phyloP scores from a whole-genome alignment of 1,284 basidiomycete species.

The Irpex rosettiformis region DNA sequence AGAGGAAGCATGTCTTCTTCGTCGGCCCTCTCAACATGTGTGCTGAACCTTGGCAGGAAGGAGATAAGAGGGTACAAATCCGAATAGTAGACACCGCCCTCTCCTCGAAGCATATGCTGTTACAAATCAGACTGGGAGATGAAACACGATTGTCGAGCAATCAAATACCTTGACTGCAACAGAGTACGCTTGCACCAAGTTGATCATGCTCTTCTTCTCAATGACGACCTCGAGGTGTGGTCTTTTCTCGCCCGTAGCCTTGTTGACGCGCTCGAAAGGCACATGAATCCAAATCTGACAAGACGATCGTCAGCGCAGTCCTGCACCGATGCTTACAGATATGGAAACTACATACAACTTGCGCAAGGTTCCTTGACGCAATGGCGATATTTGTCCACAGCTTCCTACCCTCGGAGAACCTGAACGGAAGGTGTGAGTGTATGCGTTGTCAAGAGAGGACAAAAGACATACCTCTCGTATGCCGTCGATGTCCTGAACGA shows the following conservation, averaged over 20 bases:
- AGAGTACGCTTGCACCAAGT: constrained; percentile 63
- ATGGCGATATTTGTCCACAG: constrained; percentile 60
- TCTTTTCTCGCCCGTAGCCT: constrained; percentile 30
- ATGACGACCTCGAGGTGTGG: constrained; percentile 48
- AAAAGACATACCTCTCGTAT: constrained; percentile 51
- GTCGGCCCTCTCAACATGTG: constrained; percentile 28
- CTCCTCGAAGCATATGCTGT: constrained; percentile 39
- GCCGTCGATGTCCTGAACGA: constrained; percentile 47
- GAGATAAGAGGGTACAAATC: constrained; percentile 38
- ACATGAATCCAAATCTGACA: constrained; percentile 62
- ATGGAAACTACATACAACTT: constrained; percentile 36
- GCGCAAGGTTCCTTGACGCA: constrained; percentile 50
- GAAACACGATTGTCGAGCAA: neutral
- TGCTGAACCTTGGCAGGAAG: constrained; percentile 58
- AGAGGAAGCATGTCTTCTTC: constrained; percentile 52
- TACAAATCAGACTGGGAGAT: neutral
- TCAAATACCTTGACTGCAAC: constrained; percentile 56
- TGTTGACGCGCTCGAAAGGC: constrained; percentile 41
- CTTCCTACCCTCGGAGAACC: constrained; percentile 60
- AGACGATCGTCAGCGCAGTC: neutral
- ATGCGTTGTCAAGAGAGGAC: neutral
- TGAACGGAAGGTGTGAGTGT: constrained; percentile 19
- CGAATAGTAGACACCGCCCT: constrained; percentile 43
- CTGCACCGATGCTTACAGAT: neutral
- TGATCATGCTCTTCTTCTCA: constrained; percentile 74